Conservation (phyloP, 768 basidiomycete species). For the Agrocybe praecox region DNA sequence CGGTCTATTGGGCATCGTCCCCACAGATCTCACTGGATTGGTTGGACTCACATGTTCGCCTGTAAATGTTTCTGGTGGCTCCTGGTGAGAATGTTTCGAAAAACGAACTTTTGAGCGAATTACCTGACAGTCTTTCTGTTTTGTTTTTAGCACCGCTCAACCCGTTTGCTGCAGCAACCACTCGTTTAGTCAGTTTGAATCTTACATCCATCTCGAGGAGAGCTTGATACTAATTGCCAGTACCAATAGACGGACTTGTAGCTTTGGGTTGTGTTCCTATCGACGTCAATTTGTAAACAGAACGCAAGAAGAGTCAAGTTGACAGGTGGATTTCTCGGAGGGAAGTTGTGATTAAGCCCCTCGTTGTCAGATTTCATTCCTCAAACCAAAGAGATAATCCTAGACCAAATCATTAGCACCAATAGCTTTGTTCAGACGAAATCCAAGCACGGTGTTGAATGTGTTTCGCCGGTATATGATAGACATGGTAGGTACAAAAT, state of each 20-base stretch:
- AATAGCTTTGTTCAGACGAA: no score
- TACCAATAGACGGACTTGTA: not conserved
- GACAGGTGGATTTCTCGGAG: no score
- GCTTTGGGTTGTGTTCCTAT: not conserved
- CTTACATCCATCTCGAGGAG: not conserved
- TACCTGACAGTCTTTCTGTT: not conserved
- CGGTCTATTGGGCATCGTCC: slow-evolving; percentile 19
- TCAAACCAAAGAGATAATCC: no score
- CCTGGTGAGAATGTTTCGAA: slow-evolving; percentile 3
- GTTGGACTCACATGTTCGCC: slow-evolving; percentile 24
- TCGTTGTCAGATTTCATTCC: no score
- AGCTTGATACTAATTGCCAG: not conserved
- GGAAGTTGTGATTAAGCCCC: no score
- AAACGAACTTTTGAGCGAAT: no score
- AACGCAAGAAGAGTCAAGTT: no score
- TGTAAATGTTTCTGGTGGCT: slow-evolving; percentile 19
- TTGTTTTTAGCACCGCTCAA: not conserved
- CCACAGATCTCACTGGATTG: slow-evolving; percentile 1
- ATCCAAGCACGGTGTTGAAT: no score
- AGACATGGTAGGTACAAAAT: not conserved
- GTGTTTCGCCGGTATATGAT: not conserved
- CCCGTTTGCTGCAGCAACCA: not conserved
- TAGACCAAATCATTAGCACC: no score
- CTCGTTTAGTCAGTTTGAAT: not conserved
- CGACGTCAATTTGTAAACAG: not conserved